Evolutionary conservation across 306 rosid species (phyloP).

Genomic region (Cicer chorassanicum): DNA sequence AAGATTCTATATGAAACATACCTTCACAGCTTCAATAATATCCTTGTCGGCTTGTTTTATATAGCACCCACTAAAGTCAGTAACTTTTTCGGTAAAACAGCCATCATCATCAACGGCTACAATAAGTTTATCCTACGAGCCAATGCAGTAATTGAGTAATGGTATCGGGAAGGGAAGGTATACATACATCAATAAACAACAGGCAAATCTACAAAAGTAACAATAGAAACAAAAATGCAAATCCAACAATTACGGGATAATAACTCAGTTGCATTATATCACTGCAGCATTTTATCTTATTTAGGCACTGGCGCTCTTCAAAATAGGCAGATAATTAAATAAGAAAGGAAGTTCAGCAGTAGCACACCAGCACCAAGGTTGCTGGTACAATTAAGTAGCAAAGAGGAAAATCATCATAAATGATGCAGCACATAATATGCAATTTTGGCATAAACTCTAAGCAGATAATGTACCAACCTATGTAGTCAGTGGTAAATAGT

Average conservation of each 20-base stretch:
- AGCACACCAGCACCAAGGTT: constrained; percentile 18
- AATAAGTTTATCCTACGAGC: constrained; percentile 72
- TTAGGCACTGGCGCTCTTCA: constrained; percentile 26
- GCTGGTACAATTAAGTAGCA: not conserved
- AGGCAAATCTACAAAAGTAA: constrained; percentile 1
- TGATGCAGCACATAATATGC: constrained; percentile 18
- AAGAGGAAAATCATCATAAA: constrained; percentile 27
- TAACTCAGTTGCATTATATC: constrained; percentile 1
- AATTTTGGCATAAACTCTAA: not conserved
- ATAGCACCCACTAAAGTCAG: constrained; percentile 75
- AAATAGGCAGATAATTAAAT: constrained; percentile 7
- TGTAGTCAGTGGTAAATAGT: not conserved
- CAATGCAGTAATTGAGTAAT: constrained; percentile 28
- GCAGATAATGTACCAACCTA: not conserved
- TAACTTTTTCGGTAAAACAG: constrained; percentile 76
- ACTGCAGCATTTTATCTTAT: not conserved
- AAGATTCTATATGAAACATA: constrained; percentile 35
- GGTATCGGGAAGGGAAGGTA: constrained; percentile 9
- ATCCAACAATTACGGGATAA: not conserved
- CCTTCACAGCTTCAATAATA: constrained; percentile 89
- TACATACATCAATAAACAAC: constrained; percentile 18
- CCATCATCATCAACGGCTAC: constrained; percentile 99
- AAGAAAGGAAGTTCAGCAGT: constrained; percentile 15
- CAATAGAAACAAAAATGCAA: constrained; percentile 13
- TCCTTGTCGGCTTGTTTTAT: constrained; percentile 90